These are phyloP conservation scores for Plasmodium sp. DNA, from an alignment of 169 alveolate species.

Conservation along the genomic window DNA sequence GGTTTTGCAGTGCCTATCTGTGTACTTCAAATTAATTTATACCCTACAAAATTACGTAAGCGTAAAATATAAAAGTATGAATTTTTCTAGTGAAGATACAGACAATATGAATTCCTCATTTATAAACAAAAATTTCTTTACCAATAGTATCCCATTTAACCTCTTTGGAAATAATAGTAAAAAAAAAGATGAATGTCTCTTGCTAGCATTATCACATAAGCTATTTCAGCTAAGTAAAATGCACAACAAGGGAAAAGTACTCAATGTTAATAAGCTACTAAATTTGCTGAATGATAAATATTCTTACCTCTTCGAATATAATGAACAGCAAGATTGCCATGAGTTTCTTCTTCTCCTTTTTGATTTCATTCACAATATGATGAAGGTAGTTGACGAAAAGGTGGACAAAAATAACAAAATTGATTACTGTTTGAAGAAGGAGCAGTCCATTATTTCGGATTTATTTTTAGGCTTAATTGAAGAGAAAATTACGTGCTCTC, in stretches of 20 bases:
- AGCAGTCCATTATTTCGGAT: constrained; percentile 57
- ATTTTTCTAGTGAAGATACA: constrained; percentile 51
- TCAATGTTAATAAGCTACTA: constrained; percentile 36
- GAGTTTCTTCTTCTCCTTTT: constrained; percentile 52
- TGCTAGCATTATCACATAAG: constrained; percentile 23
- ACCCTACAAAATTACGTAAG: constrained; percentile 65
- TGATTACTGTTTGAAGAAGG: constrained; percentile 50
- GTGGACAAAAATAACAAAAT: constrained; percentile 51
- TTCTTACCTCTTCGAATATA: constrained; percentile 52
- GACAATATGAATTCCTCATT: constrained; percentile 50
- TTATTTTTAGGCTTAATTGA: constrained; percentile 62
- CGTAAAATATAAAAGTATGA: constrained; percentile 23
- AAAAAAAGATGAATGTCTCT: constrained; percentile 47
- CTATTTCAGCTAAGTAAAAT: constrained; percentile 61
- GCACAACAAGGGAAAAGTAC: constrained; percentile 39
- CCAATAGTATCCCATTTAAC: constrained; percentile 66
- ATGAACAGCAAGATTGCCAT: constrained; percentile 73
- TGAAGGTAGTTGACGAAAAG: constrained; percentile 48
- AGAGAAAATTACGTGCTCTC: constrained; percentile 69
- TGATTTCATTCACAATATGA: constrained; percentile 65
- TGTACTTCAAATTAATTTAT: constrained; percentile 18
- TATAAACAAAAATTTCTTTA: constrained; percentile 58
- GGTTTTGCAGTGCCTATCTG: constrained; percentile 49
- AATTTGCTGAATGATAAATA: constrained; percentile 56
- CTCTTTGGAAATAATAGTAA: constrained; percentile 64